phyloP scores from a whole-genome alignment of 139 green algal species.

The Tetratostichococcus sp. region DNA sequence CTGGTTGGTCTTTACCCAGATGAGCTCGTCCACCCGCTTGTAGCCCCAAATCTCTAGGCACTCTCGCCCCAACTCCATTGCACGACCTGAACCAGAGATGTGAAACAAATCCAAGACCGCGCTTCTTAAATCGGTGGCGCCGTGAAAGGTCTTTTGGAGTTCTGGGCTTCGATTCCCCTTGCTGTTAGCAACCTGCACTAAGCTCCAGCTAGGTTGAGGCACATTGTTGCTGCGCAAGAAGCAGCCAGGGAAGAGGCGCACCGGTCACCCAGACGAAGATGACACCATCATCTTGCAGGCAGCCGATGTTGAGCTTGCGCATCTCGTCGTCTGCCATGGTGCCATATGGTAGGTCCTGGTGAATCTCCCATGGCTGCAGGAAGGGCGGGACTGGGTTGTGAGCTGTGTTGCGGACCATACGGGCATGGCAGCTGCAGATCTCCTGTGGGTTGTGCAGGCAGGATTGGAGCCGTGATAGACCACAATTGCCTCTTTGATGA shows the following conservation, averaged over 20 bases:
- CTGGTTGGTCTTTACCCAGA: conserved; percentile 90
- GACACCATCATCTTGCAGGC: conserved; percentile 74
- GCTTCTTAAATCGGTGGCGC: too few species aligned
- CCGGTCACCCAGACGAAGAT: conserved; percentile 89
- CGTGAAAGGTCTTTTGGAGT: too few species aligned
- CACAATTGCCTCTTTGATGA: background rate
- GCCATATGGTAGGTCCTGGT: conserved; percentile 83
- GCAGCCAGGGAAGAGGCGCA: too few species aligned
- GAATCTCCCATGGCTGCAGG: conserved; percentile 74
- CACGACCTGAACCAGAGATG: conserved; percentile 48
- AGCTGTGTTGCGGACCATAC: too few species aligned
- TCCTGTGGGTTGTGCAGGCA: too few species aligned
- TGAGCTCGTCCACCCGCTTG: conserved; percentile 78
- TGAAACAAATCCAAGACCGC: too few species aligned
- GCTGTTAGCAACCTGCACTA: too few species aligned
- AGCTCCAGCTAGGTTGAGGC: too few species aligned
- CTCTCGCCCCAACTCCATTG: conserved; percentile 81
- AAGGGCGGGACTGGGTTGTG: too few species aligned
- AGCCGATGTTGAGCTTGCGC: conserved; percentile 57
- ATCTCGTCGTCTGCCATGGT: conserved; percentile 87
- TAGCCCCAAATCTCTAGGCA: conserved; percentile 81
- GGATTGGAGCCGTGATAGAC: too few species aligned
- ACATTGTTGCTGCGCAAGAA: too few species aligned
- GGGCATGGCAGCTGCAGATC: too few species aligned
- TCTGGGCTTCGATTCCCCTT: background rate